Evolutionary conservation across 306 rosid genomes (phyloP).

Genomic region (Cucurbita ficifolia): DNA sequence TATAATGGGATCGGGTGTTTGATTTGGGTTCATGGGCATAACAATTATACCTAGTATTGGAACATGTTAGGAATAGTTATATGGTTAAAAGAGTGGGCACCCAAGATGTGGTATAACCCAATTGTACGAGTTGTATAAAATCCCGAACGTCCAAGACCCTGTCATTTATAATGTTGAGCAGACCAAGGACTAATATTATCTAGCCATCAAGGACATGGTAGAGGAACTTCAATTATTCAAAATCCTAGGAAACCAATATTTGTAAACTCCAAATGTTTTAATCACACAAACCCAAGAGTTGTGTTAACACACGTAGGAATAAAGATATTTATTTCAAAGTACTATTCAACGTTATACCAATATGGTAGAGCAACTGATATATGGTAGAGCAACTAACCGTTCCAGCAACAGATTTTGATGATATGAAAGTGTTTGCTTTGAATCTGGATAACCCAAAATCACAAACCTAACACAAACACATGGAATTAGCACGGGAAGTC

Average conservation of each 20-base stretch:
- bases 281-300: not conserved
- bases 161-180: not conserved
- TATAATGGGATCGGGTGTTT: not conserved
- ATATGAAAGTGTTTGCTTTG: conserved; percentile 75
- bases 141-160: not conserved
- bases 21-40: not conserved
- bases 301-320: not conserved
- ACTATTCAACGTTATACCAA: not conserved
- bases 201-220: not conserved
- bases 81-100: not conserved
- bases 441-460: conserved; percentile 98
- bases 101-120: not conserved
- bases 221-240: not conserved
- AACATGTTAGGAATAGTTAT: not conserved
- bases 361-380: conserved; percentile 12
- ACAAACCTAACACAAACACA: conserved; percentile 41
- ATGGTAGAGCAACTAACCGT: conserved; percentile 42
- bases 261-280: not conserved
- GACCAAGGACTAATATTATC: not conserved
- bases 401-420: conserved; percentile 95
- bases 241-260: not conserved
- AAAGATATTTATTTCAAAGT: not conserved
- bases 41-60: not conserved
- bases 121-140: not conserved
- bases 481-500: conserved; percentile 2